These are phyloP conservation scores for Tephrocybe sp. DNA, from an alignment of 768 basidiomycete species.

Conservation along the genomic window DNA sequence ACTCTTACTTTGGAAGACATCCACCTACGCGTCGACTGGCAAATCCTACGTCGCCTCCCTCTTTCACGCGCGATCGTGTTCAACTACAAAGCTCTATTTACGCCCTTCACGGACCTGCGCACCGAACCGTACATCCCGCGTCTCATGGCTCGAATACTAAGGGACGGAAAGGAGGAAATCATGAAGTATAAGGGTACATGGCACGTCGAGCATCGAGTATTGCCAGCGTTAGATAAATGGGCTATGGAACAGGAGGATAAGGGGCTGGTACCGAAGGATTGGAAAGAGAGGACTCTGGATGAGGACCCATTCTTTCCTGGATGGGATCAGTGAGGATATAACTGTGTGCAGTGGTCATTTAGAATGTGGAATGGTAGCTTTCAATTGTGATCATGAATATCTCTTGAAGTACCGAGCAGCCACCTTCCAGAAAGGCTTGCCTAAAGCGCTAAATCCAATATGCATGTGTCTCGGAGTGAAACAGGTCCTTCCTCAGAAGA, in stretches of 20 bases:
- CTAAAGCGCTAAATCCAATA: too few species aligned
- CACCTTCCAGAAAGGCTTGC: too few species aligned
- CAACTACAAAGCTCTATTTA: constrained; percentile 58
- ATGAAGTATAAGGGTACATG: constrained; percentile 45
- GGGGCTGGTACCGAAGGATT: constrained; percentile 47
- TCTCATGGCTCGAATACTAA: constrained; percentile 43
- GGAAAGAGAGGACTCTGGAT: constrained; percentile 50
- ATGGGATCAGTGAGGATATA: constrained; percentile 28
- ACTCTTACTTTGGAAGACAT: constrained; percentile 41
- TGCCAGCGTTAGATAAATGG: constrained; percentile 50
- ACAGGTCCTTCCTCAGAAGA: too few species aligned
- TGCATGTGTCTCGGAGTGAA: too few species aligned
- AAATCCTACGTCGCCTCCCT: constrained; percentile 51
- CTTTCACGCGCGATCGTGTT: constrained; percentile 49
- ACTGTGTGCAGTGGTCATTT: too few species aligned
- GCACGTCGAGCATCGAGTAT: constrained; percentile 41
- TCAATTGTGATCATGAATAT: too few species aligned
- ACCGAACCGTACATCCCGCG: constrained; percentile 50
- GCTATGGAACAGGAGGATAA: constrained; percentile 48
- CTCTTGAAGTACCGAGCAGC: too few species aligned
- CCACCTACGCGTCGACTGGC: constrained; percentile 55
- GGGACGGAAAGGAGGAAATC: constrained; percentile 38
- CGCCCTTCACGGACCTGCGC: constrained; percentile 42
- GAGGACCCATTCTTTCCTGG: constrained; percentile 56
- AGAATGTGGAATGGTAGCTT: too few species aligned